Percentiles rank a stretch among this genome's conserved stretches.
Evolutionary conservation across 306 rosid species (phyloP).

Genomic region (Trifolium dubium): DNA sequence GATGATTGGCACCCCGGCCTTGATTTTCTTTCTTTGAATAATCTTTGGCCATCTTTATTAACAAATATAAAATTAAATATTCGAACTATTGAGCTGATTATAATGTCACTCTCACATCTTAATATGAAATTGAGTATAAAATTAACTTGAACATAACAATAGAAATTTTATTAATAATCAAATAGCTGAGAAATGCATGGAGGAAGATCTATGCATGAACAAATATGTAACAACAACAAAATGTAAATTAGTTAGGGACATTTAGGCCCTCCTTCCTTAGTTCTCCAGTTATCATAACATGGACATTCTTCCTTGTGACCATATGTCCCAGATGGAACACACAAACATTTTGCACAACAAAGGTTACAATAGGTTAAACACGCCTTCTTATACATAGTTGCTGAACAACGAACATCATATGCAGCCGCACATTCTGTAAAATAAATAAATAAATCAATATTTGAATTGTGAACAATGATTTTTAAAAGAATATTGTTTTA

Average conservation of each 20-base stretch:
- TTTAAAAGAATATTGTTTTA: too few species aligned
- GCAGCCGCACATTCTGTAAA: neutral
- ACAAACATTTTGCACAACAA: slow-evolving; percentile 67
- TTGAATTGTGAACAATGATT: too few species aligned
- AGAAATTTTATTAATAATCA: neutral
- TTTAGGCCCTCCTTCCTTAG: slow-evolving; percentile 73
- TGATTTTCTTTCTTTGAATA: too few species aligned
- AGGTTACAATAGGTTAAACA: slow-evolving; percentile 67
- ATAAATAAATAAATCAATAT: too few species aligned
- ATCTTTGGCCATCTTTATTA: too few species aligned
- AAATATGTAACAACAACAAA: too few species aligned
- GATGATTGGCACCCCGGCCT: too few species aligned
- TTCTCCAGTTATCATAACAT: slow-evolving; percentile 73
- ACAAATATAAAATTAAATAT: too few species aligned
- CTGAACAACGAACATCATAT: neutral
- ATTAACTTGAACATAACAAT: neutral
- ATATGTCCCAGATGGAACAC: slow-evolving; percentile 77
- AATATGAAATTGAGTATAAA: neutral
- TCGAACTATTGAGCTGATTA: too few species aligned
- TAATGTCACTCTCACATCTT: too few species aligned
- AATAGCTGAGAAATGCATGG: neutral
- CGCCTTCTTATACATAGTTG: slow-evolving; percentile 50
- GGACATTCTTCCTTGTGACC: slow-evolving; percentile 74
- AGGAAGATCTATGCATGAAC: neutral
- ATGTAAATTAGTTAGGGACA: slow-evolving; percentile 45